Conservation (phyloP, 495 filamentous ascomycete species). For the Usnea hakonensis region DNA sequence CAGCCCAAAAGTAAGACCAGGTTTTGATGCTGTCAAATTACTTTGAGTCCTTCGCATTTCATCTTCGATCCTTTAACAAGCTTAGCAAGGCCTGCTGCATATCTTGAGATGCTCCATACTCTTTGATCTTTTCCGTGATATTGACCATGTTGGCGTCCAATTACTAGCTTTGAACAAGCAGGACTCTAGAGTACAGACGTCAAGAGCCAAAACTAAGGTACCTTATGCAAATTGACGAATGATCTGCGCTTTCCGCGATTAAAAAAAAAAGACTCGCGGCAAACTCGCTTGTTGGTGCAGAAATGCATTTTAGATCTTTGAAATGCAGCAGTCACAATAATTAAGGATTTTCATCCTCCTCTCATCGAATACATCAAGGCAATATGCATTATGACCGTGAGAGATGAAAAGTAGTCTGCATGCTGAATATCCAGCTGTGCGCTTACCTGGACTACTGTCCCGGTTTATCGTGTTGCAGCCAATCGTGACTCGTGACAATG, state of each 20-base stretch:
- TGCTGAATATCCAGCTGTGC: conserved; percentile 1
- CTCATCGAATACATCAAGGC: background rate
- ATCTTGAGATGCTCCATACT: conserved; percentile 46
- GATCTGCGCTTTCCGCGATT: background rate
- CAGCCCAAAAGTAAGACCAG: conserved; percentile 26
- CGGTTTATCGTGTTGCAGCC: background rate
- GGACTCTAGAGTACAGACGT: background rate
- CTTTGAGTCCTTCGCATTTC: conserved; percentile 99
- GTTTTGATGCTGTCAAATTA: conserved; percentile 35
- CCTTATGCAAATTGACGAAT: background rate
- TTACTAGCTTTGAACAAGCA: background rate
- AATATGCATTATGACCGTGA: background rate
- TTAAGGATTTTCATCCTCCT: background rate
- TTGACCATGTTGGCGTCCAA: conserved; percentile 77
- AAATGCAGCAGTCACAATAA: background rate
- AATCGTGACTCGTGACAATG: background rate
- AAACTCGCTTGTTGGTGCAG: background rate
- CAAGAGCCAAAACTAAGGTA: background rate
- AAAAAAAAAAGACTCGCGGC: background rate
- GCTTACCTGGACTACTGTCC: background rate
- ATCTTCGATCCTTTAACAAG: conserved; percentile 78
- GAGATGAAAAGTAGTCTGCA: background rate
- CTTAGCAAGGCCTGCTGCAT: conserved; percentile 3
- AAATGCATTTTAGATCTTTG: no score
- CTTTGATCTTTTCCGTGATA: conserved; percentile 99